Conservation (phyloP, 2,329 filamentous ascomycete genomes). For the Talaromyces islandicus region DNA sequence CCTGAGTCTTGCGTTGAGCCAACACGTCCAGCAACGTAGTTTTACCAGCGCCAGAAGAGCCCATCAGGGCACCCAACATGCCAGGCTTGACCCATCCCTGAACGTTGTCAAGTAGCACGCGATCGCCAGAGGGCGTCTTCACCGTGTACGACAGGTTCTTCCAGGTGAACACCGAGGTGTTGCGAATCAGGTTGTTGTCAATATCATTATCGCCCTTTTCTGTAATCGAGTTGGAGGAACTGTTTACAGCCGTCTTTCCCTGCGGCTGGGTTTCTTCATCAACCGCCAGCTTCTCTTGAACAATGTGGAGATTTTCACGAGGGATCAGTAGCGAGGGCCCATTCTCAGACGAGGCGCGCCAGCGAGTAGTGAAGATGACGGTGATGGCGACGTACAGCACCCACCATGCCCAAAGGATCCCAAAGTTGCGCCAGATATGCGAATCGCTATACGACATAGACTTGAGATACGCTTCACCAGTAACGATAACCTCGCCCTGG, state of each 20-base stretch:
- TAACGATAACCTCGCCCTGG: conserved; percentile 44
- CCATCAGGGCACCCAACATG: conserved; percentile 70
- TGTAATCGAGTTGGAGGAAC: conserved; percentile 3
- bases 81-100: conserved; percentile 74
- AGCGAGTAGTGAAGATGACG: conserved; percentile 51
- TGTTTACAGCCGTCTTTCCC: conserved; percentile 19
- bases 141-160: conserved; percentile 67
- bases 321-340: conserved; percentile 57
- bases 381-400: conserved; percentile 54
- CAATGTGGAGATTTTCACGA: conserved; percentile 47
- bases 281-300: conserved; percentile 21
- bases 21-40: conserved; percentile 67
- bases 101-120: conserved; percentile 59
- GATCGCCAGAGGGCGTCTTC: conserved; percentile 49
- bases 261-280: conserved; percentile 31
- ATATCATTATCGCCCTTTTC: conserved; percentile 16
- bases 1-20: conserved; percentile 62
- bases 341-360: conserved; percentile 49
- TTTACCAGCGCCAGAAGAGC: conserved; percentile 73
- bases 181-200: conserved; percentile 49
- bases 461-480: conserved; percentile 54
- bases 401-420: conserved; percentile 60
- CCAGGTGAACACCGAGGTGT: conserved; percentile 68
- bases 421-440: conserved; percentile 57
- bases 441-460: conserved; percentile 49